phyloP scores from a whole-genome alignment of 441 rosid species.

The Biscutella laevigata region DNA sequence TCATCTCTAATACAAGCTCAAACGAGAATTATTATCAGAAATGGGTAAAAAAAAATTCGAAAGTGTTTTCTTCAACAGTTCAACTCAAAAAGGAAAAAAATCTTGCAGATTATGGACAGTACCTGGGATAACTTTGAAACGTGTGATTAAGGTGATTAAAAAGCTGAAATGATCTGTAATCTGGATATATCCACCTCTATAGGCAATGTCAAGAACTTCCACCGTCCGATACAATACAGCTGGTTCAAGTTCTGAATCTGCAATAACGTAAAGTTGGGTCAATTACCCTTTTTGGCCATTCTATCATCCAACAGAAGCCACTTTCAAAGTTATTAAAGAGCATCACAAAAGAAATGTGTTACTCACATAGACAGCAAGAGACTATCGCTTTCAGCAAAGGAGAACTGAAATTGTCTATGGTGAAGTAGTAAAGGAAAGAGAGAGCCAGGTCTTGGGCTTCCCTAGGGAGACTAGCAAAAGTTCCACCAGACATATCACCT shows the following conservation, averaged over 20 bases:
- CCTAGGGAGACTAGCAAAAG: slow-evolving; percentile 57
- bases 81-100: not conserved
- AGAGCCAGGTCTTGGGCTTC: slow-evolving; percentile 66
- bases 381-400: slow-evolving; percentile 50
- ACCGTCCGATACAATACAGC: slow-evolving; percentile 41
- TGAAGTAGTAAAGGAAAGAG: slow-evolving; percentile 64
- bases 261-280: slow-evolving; percentile 15
- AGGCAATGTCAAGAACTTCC: slow-evolving; percentile 63
- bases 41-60: not conserved
- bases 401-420: slow-evolving; percentile 34
- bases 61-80: not conserved
- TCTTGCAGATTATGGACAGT: slow-evolving; percentile 10
- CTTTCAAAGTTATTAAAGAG: not conserved
- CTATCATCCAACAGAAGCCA: slow-evolving; percentile 6
- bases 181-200: slow-evolving; percentile 55
- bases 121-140: slow-evolving; percentile 60
- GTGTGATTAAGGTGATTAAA: slow-evolving; percentile 49
- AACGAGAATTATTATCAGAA: not conserved
- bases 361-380: slow-evolving; percentile 69
- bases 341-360: not conserved
- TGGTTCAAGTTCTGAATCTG: slow-evolving; percentile 64
- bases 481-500: slow-evolving; percentile 54
- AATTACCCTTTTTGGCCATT: slow-evolving; percentile 1
- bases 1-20: slow-evolving; percentile 2
- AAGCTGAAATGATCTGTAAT: slow-evolving; percentile 67